phyloP scores from a whole-genome alignment of 1,139 yeast species.

The Tardiomyces blankii region DNA sequence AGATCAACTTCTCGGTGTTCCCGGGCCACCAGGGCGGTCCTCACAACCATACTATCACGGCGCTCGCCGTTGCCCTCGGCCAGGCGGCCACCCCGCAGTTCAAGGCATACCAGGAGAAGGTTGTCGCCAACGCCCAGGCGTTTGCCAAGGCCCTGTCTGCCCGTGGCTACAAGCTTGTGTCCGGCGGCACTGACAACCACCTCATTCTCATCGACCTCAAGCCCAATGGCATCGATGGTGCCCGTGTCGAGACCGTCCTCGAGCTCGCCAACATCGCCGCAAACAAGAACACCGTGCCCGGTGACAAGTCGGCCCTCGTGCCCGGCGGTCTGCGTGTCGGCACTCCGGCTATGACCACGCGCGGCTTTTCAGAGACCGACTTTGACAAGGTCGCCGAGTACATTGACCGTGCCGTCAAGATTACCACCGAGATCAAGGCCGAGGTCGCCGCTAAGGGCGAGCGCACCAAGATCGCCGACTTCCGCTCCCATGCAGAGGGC shows the following conservation, averaged over 20 bases:
- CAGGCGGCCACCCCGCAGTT: conserved; percentile 91
- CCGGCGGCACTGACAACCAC: conserved; percentile 95
- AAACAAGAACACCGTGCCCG: conserved; percentile 96
- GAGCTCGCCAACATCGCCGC: conserved; percentile 93
- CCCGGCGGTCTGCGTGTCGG: conserved; percentile 99
- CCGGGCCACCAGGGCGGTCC: conserved; percentile 99
- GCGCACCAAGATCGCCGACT: conserved; percentile 81
- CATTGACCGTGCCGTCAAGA: conserved; percentile 74
- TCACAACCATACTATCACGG: conserved; percentile 96
- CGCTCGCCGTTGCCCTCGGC: conserved; percentile 90
- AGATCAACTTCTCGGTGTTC: conserved; percentile 96
- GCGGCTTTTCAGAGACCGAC: conserved; percentile 86
- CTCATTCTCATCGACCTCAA: conserved; percentile 84
- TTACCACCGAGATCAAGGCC: conserved; percentile 66
- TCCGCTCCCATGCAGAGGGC: conserved; percentile 66
- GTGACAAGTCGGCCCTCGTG: conserved; percentile 93
- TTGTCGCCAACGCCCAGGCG: conserved; percentile 78
- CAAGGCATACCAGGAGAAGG: conserved; percentile 81
- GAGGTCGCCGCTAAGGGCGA: conserved; percentile 68
- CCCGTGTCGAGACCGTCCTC: conserved; percentile 90
- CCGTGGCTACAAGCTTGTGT: conserved; percentile 73
- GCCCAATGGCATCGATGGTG: conserved; percentile 92
- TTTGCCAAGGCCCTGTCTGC: conserved; percentile 63
- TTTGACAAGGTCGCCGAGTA: conserved; percentile 72
- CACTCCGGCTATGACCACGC: conserved; percentile 97